Evolutionary conservation across 176 grass and related monocot genomes (phyloP).

Genomic region (Juncus inflexus): DNA sequence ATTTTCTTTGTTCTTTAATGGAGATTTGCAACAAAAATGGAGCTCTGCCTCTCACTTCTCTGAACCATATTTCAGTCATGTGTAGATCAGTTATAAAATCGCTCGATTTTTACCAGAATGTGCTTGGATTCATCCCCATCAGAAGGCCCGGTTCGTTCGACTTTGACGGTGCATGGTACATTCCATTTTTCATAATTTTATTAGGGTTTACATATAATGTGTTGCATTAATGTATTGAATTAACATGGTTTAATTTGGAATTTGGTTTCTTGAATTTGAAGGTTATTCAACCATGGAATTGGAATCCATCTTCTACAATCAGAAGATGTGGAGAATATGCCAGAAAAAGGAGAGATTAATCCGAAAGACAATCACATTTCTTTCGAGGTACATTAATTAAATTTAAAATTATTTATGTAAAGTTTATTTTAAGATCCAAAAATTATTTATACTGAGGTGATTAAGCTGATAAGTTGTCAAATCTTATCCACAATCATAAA

Average conservation of each 20-base stretch:
- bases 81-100: slow-evolving; percentile 64
- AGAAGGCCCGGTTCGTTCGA: slow-evolving; percentile 56
- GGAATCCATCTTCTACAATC: slow-evolving; percentile 77
- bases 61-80: slow-evolving; percentile 84
- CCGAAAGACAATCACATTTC: slow-evolving; percentile 93
- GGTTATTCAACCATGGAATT: slow-evolving; percentile 82
- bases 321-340: slow-evolving; percentile 44
- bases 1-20: not conserved
- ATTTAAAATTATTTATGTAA: too few relatives aligned
- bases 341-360: slow-evolving; percentile 61
- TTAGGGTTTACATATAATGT: not conserved
- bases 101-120: slow-evolving; percentile 62
- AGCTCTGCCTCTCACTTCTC: slow-evolving; percentile 48
- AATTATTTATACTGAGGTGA: not conserved
- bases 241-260: not conserved
- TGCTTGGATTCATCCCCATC: slow-evolving; percentile 73
- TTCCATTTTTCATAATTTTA: not conserved
- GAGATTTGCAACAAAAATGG: slow-evolving; percentile 18
- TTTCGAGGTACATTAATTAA: slow-evolving; percentile 51
- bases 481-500: not conserved
- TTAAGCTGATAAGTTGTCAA: not conserved
- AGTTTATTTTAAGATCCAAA: not conserved
- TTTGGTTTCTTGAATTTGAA: slow-evolving; percentile 9
- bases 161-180: slow-evolving; percentile 77
- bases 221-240: too few relatives aligned